Conservation (phyloP, 768 basidiomycete species). For the Rhodotorula taiwanensis region DNA sequence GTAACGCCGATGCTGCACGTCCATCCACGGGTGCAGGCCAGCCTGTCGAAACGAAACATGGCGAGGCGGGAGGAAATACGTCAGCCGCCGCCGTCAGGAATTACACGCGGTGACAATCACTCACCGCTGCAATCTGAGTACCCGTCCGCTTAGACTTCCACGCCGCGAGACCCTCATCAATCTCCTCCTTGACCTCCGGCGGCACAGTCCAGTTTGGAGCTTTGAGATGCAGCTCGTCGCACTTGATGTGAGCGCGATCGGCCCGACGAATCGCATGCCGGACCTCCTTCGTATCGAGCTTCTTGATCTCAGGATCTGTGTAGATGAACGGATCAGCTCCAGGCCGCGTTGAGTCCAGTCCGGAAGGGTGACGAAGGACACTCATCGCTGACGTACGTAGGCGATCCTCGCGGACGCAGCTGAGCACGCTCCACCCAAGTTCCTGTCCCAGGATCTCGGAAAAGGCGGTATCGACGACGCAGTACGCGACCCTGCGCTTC, state of each 20-base stretch:
- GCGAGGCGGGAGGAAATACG: background rate
- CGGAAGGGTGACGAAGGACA: too few relatives aligned
- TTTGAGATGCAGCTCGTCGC: slow-evolving; percentile 23
- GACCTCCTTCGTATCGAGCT: slow-evolving; percentile 31
- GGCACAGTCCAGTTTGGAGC: slow-evolving; percentile 13
- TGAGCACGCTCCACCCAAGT: slow-evolving; percentile 20
- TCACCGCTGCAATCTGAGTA: slow-evolving; percentile 31
- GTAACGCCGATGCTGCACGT: slow-evolving; percentile 26
- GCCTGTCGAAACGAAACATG: slow-evolving; percentile 1
- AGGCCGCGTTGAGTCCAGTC: background rate
- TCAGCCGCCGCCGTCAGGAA: background rate
- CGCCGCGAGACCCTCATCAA: slow-evolving; percentile 22
- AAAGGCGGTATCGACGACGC: slow-evolving; percentile 18
- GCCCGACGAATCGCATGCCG: slow-evolving; percentile 25
- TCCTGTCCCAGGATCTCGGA: slow-evolving; percentile 19
- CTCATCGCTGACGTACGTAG: slow-evolving; percentile 6
- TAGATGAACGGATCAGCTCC: background rate
- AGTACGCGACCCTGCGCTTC: slow-evolving; percentile 21
- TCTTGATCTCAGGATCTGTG: slow-evolving; percentile 34
- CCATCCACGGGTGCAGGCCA: slow-evolving; percentile 25
- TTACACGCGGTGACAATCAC: too few relatives aligned
- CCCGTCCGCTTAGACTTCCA: slow-evolving; percentile 26
- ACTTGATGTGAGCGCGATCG: slow-evolving; percentile 14
- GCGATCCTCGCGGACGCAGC: slow-evolving; percentile 28
- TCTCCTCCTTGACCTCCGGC: slow-evolving; percentile 41